phyloP scores from a whole-genome alignment of 352 stramenopile genomes.

The Elongisporangium anandrum region DNA sequence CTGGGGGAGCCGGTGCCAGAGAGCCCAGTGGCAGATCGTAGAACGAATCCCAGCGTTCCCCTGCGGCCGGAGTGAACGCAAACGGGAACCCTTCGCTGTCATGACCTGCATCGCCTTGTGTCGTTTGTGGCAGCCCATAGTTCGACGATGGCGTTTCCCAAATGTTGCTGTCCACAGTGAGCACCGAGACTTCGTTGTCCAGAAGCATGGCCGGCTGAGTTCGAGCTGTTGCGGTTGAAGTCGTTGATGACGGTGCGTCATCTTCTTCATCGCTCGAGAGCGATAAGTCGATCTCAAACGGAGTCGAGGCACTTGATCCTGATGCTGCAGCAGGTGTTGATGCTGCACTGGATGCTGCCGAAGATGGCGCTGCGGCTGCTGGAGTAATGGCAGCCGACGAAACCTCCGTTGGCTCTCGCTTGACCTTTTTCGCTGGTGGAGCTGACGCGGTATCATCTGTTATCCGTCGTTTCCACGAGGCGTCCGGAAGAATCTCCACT shows the following conservation, averaged over 20 bases:
- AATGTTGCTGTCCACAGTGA: slow-evolving; percentile 60
- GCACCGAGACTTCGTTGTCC: slow-evolving; percentile 56
- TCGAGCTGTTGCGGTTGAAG: neutral
- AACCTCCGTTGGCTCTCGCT: slow-evolving; percentile 32
- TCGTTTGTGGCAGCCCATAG: slow-evolving; percentile 13
- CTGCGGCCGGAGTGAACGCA: slow-evolving; percentile 9
- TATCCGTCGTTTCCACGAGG: slow-evolving; percentile 67
- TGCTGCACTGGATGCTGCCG: slow-evolving; percentile 5
- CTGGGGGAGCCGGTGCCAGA: neutral
- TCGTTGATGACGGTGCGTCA: slow-evolving; percentile 12
- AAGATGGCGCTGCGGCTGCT: slow-evolving; percentile 5
- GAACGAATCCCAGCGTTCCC: neutral
- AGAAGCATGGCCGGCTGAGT: slow-evolving; percentile 25
- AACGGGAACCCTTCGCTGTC: slow-evolving; percentile 6
- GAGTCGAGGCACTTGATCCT: slow-evolving; percentile 23
- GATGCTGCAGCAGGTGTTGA: slow-evolving; percentile 2
- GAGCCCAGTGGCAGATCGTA: neutral
- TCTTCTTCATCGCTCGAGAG: slow-evolving; percentile 71
- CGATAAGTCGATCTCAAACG: slow-evolving; percentile 71
- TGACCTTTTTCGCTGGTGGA: slow-evolving; percentile 52
- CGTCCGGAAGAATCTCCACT: slow-evolving; percentile 88
- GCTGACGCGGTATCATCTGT: slow-evolving; percentile 36
- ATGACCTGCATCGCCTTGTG: slow-evolving; percentile 6
- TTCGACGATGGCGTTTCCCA: slow-evolving; percentile 40
- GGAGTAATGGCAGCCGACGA: neutral